Evolutionary conservation across 2,329 filamentous ascomycete species (phyloP), one percentile per base, ranked within the genome.

Genomic region (Aureobasidium mangrovei): DNA sequence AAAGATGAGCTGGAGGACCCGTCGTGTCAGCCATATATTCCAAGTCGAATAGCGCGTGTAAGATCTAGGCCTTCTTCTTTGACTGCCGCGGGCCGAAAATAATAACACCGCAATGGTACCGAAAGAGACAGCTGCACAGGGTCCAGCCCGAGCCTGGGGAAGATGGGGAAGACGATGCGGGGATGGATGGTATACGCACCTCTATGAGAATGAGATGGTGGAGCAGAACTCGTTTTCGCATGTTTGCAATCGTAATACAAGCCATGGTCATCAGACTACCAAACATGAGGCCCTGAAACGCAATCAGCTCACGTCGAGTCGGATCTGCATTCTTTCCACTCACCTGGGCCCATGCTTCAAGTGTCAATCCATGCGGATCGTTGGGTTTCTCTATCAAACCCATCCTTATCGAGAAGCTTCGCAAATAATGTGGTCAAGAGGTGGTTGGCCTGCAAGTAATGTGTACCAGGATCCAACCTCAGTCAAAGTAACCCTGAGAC

Each of bases 181-280:
- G 47, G 36, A 78, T 72, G 55, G 82, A 46, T 77, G 57, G 82
- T 71, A 55, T 54, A 45, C 64, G 45, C 62, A 74, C 73, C 64
- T 76, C 73, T 43, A 76, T 62, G n/a, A 77, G 62, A 64, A 77
- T 77, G 44, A 77, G 64, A 61, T 76, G 76, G 62, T 77, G 74
- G 56, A 77, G 63, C 31, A 76, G 60, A 7, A 76, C 72, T 38
- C 69, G 67, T 59, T 67, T 65, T 36, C 74, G 66, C 74, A 77
- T 76, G 58, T 77, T 77, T 27, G 73, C 70, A 29, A 76, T 61
- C 18, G 74, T 73, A 41, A 76, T 70, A 57, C 70, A 73, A 18
- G 67, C 64, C 72, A 77, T 75, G 46, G 76, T 72, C 56, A 76
- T 66, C 32, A 77, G 64, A 9, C 67, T 67, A 8, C 67, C 67